Conservation (phyloP, 345 rosid species). For the Mallotus nudiflorus region DNA sequence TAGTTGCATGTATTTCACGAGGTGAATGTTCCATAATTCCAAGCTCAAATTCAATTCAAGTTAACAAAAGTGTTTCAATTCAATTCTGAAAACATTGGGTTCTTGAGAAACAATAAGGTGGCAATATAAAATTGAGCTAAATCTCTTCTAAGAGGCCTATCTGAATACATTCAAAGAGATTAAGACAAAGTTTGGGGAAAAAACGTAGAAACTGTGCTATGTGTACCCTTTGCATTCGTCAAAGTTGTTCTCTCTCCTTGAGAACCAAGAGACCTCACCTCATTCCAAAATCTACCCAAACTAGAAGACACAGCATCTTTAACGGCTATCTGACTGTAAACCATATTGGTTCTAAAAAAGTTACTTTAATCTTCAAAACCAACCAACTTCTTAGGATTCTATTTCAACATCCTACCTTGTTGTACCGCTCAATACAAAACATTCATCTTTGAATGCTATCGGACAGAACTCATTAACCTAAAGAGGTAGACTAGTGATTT, state of each 20-base stretch:
- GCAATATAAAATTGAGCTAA: background rate
- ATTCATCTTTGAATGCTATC: background rate
- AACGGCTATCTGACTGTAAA: background rate
- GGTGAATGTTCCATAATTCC: too few relatives aligned
- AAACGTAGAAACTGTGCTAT: background rate
- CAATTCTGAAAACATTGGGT: background rate
- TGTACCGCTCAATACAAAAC: background rate
- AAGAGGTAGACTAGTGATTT: background rate
- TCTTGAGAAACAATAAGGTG: background rate
- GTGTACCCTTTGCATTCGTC: background rate
- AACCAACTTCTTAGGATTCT: slow-evolving; percentile 9
- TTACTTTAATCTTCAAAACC: background rate
- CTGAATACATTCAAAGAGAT: background rate
- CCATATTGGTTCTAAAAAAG: background rate
- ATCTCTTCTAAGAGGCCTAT: background rate
- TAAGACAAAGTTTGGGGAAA: background rate
- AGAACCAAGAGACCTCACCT: background rate
- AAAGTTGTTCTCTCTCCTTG: too few relatives aligned
- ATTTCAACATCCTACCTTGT: background rate
- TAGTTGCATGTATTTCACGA: too few relatives aligned
- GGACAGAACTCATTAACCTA: background rate
- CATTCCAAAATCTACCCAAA: background rate
- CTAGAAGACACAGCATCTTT: background rate
- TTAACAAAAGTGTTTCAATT: background rate
- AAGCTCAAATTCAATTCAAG: background rate